Percentiles rank a stretch among this genome's conserved stretches.
Evolutionary conservation across 2,329 filamentous ascomycete species (phyloP).

Genomic region (Knufia petricola): DNA sequence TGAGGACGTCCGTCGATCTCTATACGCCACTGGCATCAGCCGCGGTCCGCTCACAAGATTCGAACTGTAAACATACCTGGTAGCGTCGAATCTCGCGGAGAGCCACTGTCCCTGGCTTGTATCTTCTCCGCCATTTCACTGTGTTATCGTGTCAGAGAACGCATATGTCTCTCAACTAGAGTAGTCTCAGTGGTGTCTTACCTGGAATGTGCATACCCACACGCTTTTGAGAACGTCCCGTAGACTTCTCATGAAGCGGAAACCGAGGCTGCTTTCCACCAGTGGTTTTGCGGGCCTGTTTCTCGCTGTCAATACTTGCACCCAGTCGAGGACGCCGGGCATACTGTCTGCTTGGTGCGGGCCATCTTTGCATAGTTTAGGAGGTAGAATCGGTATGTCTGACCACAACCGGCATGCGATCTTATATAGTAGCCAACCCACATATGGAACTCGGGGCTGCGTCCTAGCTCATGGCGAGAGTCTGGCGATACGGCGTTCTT

Average conservation of each 20-base stretch:
- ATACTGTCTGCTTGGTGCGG: neutral
- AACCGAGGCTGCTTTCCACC: constrained; percentile 1
- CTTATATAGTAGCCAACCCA: too few relatives aligned
- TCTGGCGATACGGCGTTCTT: too few relatives aligned
- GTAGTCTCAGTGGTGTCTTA: neutral
- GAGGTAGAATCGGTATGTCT: too few relatives aligned
- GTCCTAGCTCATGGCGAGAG: too few relatives aligned
- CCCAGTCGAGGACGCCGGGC: neutral
- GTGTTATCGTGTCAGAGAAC: neutral
- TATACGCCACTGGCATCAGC: too few relatives aligned
- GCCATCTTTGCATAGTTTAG: neutral
- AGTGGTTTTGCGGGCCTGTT: neutral
- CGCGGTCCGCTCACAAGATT: too few relatives aligned
- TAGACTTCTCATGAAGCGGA: neutral
- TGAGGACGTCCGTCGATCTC: too few relatives aligned
- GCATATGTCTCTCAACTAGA: neutral
- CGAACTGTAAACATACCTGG: constrained; percentile 5
- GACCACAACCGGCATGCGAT: too few relatives aligned
- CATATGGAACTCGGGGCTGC: too few relatives aligned
- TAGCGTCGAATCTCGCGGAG: constrained; percentile 4
- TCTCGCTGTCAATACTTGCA: neutral
- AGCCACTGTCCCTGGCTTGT: neutral
- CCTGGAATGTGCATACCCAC: neutral
- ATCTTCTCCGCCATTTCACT: neutral
- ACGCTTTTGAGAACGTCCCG: neutral